Evolutionary conservation across 192 early-diverging fungal genomes (phyloP), one percentile per base, ranked within the genome.

Genomic region (Coemansia biformis): DNA sequence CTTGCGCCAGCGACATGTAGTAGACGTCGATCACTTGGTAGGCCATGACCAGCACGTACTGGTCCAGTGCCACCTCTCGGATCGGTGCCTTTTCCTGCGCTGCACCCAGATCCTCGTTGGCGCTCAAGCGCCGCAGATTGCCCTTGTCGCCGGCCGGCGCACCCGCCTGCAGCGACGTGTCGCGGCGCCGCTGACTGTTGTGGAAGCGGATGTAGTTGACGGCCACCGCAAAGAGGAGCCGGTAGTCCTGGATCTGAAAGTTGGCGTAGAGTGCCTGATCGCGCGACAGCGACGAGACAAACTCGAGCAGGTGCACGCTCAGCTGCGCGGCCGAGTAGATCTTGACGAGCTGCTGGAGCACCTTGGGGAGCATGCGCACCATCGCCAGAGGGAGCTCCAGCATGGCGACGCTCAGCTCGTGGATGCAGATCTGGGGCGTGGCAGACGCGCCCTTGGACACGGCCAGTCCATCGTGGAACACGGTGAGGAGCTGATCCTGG

Each of bases 1-100:
- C 47, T 1, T 91, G 63, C n/a, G 79, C 71, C 37, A 95, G 71
- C 14, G 83, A 83, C 45, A 90, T 81, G 55, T 92, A 96, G 87
- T 90, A 97, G 35, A 85, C 79, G 23, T 86, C 81, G 24, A 96
- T 84, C 1, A 93, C 87, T 50, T 94, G 88, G 68, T 93, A 97
- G 7, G 92, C 93, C 79, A 97, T 80, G n/a, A 86, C 83, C 5
- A 88, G 49, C 34, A 92, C 84, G 52, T 93, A 96, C 43, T 88
- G 87, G 12, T 62, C 62, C 14, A 89, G 79, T 6, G 86, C 86
- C 36, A 42, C 34, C 6, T 60, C 57, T 24, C 33, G 51, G 8
- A 60, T 30, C 31, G 23, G 18, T 5, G n/a, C 34, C 23, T 24
- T 14, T 0, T 37, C 34, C 10, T 34, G 23, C n/a, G 40, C 14